Conservation (phyloP, 306 rosid genomes). For the Inga leiocalycina region DNA sequence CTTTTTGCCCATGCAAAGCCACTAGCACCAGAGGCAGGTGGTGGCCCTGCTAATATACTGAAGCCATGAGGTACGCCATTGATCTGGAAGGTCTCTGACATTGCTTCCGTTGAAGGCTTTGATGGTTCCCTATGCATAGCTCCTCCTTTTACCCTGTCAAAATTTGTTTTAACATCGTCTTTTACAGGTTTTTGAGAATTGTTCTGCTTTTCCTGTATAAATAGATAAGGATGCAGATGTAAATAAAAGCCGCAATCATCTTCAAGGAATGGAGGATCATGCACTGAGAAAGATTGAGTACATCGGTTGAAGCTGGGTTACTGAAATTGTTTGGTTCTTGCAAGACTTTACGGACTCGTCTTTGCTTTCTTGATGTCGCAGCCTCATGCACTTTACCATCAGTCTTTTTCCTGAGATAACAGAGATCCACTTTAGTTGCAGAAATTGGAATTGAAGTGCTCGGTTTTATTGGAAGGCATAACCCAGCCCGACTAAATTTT, state of each 20-base stretch:
- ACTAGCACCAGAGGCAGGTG: slow-evolving; percentile 56
- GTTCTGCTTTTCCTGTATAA: slow-evolving; percentile 48
- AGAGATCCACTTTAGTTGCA: slow-evolving; percentile 6
- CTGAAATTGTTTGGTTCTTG: slow-evolving; percentile 47
- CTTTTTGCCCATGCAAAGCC: slow-evolving; percentile 75
- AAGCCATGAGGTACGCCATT: slow-evolving; percentile 41
- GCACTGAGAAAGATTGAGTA: slow-evolving; percentile 25
- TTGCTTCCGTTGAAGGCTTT: slow-evolving; percentile 50
- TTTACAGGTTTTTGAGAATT: slow-evolving; percentile 31
- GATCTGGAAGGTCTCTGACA: slow-evolving; percentile 56
- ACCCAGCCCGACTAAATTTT: neutral
- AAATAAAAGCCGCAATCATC: neutral
- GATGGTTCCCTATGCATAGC: slow-evolving; percentile 37
- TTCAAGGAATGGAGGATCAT: neutral
- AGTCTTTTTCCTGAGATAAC: slow-evolving; percentile 58
- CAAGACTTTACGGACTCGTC: slow-evolving; percentile 47
- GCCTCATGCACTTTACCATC: slow-evolving; percentile 52
- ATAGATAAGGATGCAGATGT: slow-evolving; percentile 5
- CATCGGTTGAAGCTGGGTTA: slow-evolving; percentile 59
- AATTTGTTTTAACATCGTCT: slow-evolving; percentile 43
- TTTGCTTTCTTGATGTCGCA: slow-evolving; percentile 64
- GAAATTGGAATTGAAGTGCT: neutral
- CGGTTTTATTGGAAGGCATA: neutral
- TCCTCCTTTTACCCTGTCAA: slow-evolving; percentile 43
- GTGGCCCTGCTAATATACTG: slow-evolving; percentile 50